Percentiles rank a stretch among this genome's conserved stretches.
Evolutionary conservation across 2,329 filamentous ascomycete genomes (phyloP).

Genomic region (Onygena corvina): DNA sequence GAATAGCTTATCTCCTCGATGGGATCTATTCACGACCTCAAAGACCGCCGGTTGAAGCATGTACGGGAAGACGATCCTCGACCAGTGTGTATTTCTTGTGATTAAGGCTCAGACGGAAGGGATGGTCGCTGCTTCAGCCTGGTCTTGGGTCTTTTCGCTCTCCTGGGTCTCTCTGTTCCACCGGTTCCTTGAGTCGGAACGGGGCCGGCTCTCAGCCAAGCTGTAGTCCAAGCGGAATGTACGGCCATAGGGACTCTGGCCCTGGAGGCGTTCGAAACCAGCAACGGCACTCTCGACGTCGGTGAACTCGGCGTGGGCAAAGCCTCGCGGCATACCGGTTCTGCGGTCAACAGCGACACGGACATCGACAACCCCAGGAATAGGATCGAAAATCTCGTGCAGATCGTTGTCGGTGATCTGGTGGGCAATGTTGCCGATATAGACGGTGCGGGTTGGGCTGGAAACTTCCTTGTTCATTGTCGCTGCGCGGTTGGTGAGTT

Average conservation of each 20-base stretch:
- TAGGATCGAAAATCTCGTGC: slow-evolving; percentile 60
- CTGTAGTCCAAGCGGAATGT: slow-evolving; percentile 54
- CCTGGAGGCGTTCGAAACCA: slow-evolving; percentile 46
- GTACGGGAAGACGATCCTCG: background rate
- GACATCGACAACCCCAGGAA: slow-evolving; percentile 60
- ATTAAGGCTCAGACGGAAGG: background rate
- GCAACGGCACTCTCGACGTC: slow-evolving; percentile 52
- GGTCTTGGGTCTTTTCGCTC: too few species aligned
- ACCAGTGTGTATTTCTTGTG: background rate
- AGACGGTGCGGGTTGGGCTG: slow-evolving; percentile 55
- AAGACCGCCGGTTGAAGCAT: too few species aligned
- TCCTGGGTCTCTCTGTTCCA: background rate
- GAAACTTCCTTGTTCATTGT: slow-evolving; percentile 8
- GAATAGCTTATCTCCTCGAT: too few species aligned
- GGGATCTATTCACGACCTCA: too few species aligned
- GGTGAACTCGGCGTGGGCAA: slow-evolving; percentile 70
- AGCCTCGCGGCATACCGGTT: slow-evolving; percentile 70
- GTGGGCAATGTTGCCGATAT: slow-evolving; percentile 75
- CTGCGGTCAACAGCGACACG: slow-evolving; percentile 71
- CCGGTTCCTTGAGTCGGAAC: too few species aligned
- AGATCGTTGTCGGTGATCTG: slow-evolving; percentile 76
- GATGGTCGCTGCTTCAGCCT: background rate
- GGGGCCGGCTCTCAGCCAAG: background rate
- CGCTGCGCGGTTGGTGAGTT: slow-evolving; percentile 11
- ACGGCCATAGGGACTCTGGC: slow-evolving; percentile 53